phyloP scores from a whole-genome alignment of 2,329 filamentous ascomycete genomes.

The Diplocarpon rosae region DNA sequence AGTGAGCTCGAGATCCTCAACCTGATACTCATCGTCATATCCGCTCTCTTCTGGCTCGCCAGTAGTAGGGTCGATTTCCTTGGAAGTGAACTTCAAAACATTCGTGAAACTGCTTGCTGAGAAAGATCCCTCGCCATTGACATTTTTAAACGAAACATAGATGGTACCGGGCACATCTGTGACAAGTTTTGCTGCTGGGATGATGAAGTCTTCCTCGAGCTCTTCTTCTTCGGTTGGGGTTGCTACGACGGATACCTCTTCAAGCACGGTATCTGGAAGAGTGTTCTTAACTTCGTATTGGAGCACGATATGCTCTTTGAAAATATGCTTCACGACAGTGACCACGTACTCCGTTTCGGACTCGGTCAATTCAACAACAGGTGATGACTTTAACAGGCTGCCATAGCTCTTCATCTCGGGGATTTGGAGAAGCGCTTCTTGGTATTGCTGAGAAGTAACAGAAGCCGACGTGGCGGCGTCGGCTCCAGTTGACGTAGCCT shows the following conservation, averaged over 20 bases:
- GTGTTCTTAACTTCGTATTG: slow-evolving; percentile 99
- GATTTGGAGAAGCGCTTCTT: slow-evolving; percentile 75
- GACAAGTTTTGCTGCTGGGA: slow-evolving; percentile 70
- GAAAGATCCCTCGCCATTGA: slow-evolving; percentile 63
- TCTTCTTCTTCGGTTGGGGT: slow-evolving; percentile 73
- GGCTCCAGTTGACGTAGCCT: slow-evolving; percentile 55
- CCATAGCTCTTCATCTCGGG: slow-evolving; percentile 89
- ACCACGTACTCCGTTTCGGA: slow-evolving; percentile 97
- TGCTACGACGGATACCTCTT: slow-evolving; percentile 76
- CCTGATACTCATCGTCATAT: slow-evolving; percentile 96
- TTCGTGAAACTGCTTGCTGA: slow-evolving; percentile 79
- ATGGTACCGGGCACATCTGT: slow-evolving; percentile 86
- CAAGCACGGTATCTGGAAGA: slow-evolving; percentile 76
- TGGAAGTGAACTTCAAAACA: slow-evolving; percentile 90
- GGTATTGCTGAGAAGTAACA: slow-evolving; percentile 77
- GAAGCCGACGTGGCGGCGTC: slow-evolving; percentile 68
- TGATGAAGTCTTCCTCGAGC: slow-evolving; percentile 85
- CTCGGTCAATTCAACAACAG: slow-evolving; percentile 81
- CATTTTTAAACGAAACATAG: slow-evolving; percentile 88
- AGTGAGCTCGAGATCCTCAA: slow-evolving; percentile 81
- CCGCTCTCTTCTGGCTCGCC: slow-evolving; percentile 82
- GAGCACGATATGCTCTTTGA: slow-evolving; percentile 91
- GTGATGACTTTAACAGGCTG: slow-evolving; percentile 80
- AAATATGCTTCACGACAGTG: slow-evolving; percentile 87
- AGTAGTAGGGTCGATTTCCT: slow-evolving; percentile 94